Base-by-base conservation (phyloP, 2,329 filamentous ascomycete species). In the Coniochaeta ligniaria region DNA sequence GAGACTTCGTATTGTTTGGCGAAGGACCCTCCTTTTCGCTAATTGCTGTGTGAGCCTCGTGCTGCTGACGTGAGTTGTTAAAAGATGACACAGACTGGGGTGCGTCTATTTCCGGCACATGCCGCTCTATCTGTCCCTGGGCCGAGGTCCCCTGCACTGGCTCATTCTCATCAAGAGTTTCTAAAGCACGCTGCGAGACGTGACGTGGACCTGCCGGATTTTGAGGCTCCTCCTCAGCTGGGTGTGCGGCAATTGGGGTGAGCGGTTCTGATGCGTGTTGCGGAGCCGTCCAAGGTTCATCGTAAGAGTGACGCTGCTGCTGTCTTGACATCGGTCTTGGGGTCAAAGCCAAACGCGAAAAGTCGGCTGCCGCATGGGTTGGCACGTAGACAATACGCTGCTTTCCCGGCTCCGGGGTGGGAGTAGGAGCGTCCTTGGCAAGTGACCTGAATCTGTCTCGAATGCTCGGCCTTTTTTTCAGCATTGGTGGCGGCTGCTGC, bases 361-460 rank as follows among this genome's bases (percentile, higher is more conserved):
- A 72, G 57, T 72, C 70, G 45, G 67, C 60, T n/a, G 70, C 70
- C 3, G 70, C 70, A 61, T 72, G 70, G 35, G 64, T 67, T 17
- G 70, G 69, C 26, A 67, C 61, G 43, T 71, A 71, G 41, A 43
- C 70, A 60, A 58, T 60, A 61, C 1, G 66, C 31, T 36, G 33
- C 31, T 57, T 35, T n/a, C 45, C 36, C 7, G 56, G 35, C 24
- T 17, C 9, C 7, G 56, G 56, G 9, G 17, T 31, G 2, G 56
- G 56, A 43, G 3, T n/a, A 2, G 36, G 56, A 28, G 17, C 24
- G 12, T 58, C 56, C 36, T 31, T 58, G 12, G 35, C 35, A 7
- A 58, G 20, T 33, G 60, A 36, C 50, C 56, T 66, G 22, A 69
- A 55, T 3, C 64, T 65, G 22, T 67, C 67, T 2, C 64, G 64